Conservation (phyloP, 441 rosid species). For the Melastoma candidum region DNA sequence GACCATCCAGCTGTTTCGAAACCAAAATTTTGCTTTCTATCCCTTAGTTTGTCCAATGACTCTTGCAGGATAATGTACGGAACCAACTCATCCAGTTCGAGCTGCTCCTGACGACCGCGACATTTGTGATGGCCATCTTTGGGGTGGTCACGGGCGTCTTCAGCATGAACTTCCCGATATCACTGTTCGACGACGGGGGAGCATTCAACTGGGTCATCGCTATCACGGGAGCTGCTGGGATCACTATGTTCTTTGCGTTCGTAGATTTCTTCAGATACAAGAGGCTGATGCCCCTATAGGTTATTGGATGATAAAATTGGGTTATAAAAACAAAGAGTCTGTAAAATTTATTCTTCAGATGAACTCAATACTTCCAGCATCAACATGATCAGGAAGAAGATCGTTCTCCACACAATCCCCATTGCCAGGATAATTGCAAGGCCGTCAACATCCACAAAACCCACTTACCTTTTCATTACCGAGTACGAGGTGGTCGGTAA, state of each 20-base stretch:
- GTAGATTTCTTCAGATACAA: conserved; percentile 85
- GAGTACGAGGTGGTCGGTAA: too few relatives aligned
- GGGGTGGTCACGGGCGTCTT: conserved; percentile 97
- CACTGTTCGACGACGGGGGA: conserved; percentile 49
- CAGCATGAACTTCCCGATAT: conserved; percentile 76
- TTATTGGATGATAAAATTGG: too few relatives aligned
- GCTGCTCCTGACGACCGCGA: conserved; percentile 83
- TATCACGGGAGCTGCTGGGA: conserved; percentile 58
- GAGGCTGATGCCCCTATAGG: conserved; percentile 82
- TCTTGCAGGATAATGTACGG: conserved; percentile 78
- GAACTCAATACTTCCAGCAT: too few relatives aligned
- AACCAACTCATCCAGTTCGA: conserved; percentile 98
- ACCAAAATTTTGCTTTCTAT: too few relatives aligned
- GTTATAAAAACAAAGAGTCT: too few relatives aligned
- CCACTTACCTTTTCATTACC: too few relatives aligned
- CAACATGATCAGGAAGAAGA: too few relatives aligned
- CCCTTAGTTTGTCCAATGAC: background rate
- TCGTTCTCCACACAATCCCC: too few relatives aligned
- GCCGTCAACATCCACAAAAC: too few relatives aligned
- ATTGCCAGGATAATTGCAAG: too few relatives aligned
- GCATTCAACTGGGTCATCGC: conserved; percentile 90
- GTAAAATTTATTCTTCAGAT: too few relatives aligned
- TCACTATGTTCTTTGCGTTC: conserved; percentile 61
- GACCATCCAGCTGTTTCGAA: too few relatives aligned
- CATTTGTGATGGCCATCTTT: conserved; percentile 89